These are phyloP conservation scores for Triadica sebifera DNA, from an alignment of 345 rosid species.

Conservation along the genomic window DNA sequence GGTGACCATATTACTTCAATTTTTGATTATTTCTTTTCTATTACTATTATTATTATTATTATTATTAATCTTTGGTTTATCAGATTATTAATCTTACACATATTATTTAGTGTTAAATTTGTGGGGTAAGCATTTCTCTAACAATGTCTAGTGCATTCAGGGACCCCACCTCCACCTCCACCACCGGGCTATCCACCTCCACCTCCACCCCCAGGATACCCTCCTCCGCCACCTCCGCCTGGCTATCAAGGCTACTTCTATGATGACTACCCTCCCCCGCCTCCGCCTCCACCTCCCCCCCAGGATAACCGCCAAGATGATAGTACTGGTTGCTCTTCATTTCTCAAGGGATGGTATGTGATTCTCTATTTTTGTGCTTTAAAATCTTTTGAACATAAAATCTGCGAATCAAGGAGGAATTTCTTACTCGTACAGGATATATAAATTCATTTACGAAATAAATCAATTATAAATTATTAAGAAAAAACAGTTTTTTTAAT, in stretches of 20 bases:
- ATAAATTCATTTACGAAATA: no score
- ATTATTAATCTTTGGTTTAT: no score
- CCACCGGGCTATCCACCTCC: constrained; percentile 9
- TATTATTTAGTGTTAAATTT: not conserved
- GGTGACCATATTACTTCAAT: not conserved
- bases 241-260: constrained; percentile 36
- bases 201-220: constrained; percentile 20
- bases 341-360: constrained; percentile 39
- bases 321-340: constrained; percentile 24
- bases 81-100: no score
- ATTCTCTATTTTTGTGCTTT: not conserved
- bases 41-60: no score
- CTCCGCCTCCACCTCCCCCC: constrained; percentile 24
- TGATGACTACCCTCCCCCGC: constrained; percentile 23
- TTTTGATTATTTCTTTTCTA: no score
- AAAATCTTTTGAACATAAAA: no score
- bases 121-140: not conserved
- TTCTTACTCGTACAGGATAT: no score
- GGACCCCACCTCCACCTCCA: constrained; percentile 24
- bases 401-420: no score
- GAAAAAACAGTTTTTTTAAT: no score
- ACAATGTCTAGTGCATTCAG: constrained; percentile 15
- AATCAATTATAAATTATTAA: no score
- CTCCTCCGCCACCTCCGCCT: constrained; percentile 19
- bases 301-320: constrained; percentile 11